Base-by-base conservation (phyloP, 768 basidiomycete genomes). In the Pulveroboletus sp. region DNA sequence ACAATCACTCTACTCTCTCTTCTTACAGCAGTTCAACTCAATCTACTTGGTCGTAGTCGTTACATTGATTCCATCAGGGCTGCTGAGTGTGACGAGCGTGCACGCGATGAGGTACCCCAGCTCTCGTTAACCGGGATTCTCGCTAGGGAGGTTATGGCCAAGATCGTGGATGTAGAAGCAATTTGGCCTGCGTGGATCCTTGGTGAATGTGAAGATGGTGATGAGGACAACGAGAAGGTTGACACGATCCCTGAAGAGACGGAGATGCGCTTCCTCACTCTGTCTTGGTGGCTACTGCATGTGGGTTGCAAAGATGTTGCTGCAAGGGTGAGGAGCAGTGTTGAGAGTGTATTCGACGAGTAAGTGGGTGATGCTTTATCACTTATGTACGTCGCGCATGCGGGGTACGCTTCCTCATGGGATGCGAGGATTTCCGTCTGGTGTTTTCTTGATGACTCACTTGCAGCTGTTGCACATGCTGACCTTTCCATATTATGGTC, bases 231-330 rank as follows among this genome's bases (percentile, higher is more conserved):
- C 17, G 59, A 69, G n/a, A 60, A 49, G 31, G 62, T 62, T 9
- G 66, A 68, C n/a, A 57, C 46, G n/a, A 69, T 84, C 7, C 72
- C 66, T 31, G 84, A 86, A 32, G 86, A 86, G 47, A 80, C 82
- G 6, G 92, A 94, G 66, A 74, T 80, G 52, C 81, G 83, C 61
- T 97, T 83, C 62, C 71, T 96, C 43, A 91, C 88, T 0, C 78
- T 94, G 58, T 89, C 84, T 35, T 97, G 93, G 92, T 95, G 93
- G 92, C 73, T 95, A 9, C 60, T 95, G 48, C 84, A 96, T 62
- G 86, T 92, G 4, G 93, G 94, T 0, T 95, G 93, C 93, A 88
- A 85, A 57, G 84, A 86, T 50, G 77, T 97, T 0, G 82, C 80
- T 0, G 81, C 82, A 55, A 73, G 89, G 35, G 87, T 93, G 0